Evolutionary conservation across 1,284 basidiomycete species (phyloP).

Genomic region (Cutaneotrichosporon cavernicola): DNA sequence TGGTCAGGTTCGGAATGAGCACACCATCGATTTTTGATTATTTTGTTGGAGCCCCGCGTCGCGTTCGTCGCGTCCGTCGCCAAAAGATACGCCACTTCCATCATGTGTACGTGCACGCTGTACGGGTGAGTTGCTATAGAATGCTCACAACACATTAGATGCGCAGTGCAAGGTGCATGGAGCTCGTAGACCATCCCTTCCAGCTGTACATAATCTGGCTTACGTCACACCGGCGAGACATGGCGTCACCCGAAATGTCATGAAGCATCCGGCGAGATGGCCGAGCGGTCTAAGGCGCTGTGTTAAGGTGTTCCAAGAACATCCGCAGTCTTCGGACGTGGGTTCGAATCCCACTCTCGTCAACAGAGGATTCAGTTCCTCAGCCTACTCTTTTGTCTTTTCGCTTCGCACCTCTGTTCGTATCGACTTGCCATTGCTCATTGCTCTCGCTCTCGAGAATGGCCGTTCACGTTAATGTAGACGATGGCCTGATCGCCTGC

Average conservation of each 20-base stretch:
- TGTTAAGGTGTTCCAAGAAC: conserved; percentile 20
- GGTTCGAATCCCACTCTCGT: conserved; percentile 49
- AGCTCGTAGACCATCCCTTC: too few relatives aligned
- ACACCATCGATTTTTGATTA: neutral
- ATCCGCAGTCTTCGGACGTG: conserved; percentile 46
- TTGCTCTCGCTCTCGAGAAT: too few relatives aligned
- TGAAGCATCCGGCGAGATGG: conserved; percentile 21
- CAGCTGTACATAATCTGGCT: too few relatives aligned
- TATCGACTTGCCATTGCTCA: too few relatives aligned
- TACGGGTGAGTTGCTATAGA: too few relatives aligned
- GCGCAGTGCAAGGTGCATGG: too few relatives aligned
- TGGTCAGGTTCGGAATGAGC: neutral
- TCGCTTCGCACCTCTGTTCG: too few relatives aligned
- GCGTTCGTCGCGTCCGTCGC: neutral
- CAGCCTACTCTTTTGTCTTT: conserved; percentile 6
- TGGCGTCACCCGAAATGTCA: neutral
- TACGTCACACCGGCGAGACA: too few relatives aligned
- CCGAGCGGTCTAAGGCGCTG: conserved; percentile 32
- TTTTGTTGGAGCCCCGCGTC: neutral
- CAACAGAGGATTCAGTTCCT: conserved; percentile 20
- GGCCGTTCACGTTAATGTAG: too few relatives aligned
- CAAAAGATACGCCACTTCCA: neutral
- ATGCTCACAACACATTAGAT: too few relatives aligned
- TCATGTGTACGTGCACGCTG: neutral
- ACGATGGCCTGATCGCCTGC: too few relatives aligned